Evolutionary conservation across 441 rosid species (phyloP).

Genomic region (Sinapis alba): DNA sequence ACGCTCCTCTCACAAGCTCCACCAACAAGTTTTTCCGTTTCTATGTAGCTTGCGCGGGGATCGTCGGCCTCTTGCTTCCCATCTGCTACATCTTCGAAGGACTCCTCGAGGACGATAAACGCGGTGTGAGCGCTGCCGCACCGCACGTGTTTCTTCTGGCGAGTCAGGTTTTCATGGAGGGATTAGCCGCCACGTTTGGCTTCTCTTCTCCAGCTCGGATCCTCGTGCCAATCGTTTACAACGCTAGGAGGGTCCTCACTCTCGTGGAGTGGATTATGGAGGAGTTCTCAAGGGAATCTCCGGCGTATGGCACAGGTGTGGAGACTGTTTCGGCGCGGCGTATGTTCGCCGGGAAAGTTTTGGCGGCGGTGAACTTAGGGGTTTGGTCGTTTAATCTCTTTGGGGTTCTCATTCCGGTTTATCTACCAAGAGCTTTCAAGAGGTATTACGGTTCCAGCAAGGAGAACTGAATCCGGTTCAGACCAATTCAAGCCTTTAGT

Average conservation of each 20-base stretch:
- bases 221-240: slow-evolving; percentile 76
- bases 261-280: slow-evolving; percentile 66
- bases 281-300: slow-evolving; percentile 44
- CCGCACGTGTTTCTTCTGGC: slow-evolving; percentile 81
- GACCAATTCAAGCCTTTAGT: not conserved
- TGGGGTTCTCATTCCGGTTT: slow-evolving; percentile 84
- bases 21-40: slow-evolving; percentile 46
- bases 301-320: slow-evolving; percentile 22
- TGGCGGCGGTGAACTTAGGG: slow-evolving; percentile 72
- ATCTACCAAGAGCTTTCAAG: slow-evolving; percentile 73
- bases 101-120: slow-evolving; percentile 62
- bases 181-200: slow-evolving; percentile 54
- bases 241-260: slow-evolving; percentile 64
- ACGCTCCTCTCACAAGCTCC: slow-evolving; percentile 48
- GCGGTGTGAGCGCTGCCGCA: slow-evolving; percentile 67
- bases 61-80: slow-evolving; percentile 69
- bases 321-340: slow-evolving; percentile 48
- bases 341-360: slow-evolving; percentile 55
- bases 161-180: slow-evolving; percentile 83
- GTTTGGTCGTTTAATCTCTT: slow-evolving; percentile 87
- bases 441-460: slow-evolving; percentile 58
- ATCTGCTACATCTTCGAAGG: slow-evolving; percentile 71
- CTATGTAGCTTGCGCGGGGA: slow-evolving; percentile 55
- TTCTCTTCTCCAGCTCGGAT: slow-evolving; percentile 70
- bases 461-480: slow-evolving; percentile 34